Percentiles rank a stretch among this genome's conserved stretches.
Evolutionary conservation across 2,329 filamentous ascomycete species (phyloP).

Genomic region (Tolypocladium capitatum): DNA sequence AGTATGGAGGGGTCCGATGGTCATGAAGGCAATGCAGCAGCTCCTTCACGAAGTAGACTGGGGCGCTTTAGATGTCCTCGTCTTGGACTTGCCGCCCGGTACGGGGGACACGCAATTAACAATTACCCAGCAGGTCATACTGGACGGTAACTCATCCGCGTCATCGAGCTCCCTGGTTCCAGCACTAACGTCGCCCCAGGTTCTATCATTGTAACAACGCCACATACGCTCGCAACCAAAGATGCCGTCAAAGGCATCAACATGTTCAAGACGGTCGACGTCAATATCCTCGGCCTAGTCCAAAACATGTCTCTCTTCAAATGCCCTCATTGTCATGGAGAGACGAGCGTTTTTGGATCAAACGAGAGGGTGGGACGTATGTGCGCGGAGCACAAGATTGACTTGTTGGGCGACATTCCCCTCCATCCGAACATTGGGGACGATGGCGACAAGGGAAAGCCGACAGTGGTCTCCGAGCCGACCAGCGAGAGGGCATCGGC

Average conservation of each 20-base stretch:
- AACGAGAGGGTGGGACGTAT: conserved; percentile 51
- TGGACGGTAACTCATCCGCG: conserved; percentile 48
- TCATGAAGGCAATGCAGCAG: conserved; percentile 93
- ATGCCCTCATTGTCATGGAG: conserved; percentile 64
- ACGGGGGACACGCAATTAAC: conserved; percentile 94
- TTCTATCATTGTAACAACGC: conserved; percentile 79
- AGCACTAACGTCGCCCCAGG: conserved; percentile 26
- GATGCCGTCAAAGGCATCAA: conserved; percentile 86
- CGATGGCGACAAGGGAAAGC: conserved; percentile 75
- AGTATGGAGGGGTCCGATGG: conserved; percentile 93
- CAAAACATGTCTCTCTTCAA: conserved; percentile 84
- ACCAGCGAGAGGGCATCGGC: conserved; percentile 56
- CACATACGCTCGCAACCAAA: conserved; percentile 82
- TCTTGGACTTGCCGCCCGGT: conserved; percentile 84
- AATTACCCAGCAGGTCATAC: conserved; percentile 86
- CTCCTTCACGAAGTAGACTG: conserved; percentile 91
- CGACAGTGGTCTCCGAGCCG: conserved; percentile 80
- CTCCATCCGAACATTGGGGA: conserved; percentile 77
- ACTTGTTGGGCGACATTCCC: conserved; percentile 80
- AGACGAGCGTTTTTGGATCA: conserved; percentile 63
- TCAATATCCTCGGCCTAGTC: conserved; percentile 74
- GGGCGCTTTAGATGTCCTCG: conserved; percentile 76
- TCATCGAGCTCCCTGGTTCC: background rate
- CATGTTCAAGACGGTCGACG: conserved; percentile 78
- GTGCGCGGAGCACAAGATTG: conserved; percentile 59